phyloP scores from a whole-genome alignment of 1,284 basidiomycete species.

The Marasmius oreades region DNA sequence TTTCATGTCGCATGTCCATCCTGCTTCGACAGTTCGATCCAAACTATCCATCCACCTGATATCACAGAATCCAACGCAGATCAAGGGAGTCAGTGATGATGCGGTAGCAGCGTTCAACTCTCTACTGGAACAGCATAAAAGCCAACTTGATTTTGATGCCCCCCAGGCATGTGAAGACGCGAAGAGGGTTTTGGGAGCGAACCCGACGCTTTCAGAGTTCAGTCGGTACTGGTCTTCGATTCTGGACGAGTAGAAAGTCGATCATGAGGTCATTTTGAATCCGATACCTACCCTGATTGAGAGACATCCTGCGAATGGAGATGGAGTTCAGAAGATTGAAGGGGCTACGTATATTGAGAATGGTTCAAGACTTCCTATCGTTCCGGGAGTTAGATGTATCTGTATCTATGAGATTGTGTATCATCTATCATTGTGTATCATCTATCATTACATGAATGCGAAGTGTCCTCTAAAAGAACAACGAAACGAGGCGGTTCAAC shows the following conservation, averaged over 20 bases:
- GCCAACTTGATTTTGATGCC: neutral
- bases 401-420: too few species aligned
- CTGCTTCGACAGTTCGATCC: neutral
- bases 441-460: too few species aligned
- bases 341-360: neutral
- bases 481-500: too few species aligned
- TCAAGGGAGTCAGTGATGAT: neutral
- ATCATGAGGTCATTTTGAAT: neutral
- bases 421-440: too few species aligned
- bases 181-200: neutral
- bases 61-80: neutral
- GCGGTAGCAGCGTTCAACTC: neutral
- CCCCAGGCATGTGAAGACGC: neutral
- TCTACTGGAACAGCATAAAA: neutral
- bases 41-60: slow-evolving; percentile 1
- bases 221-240: neutral
- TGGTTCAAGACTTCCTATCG: neutral
- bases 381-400: neutral
- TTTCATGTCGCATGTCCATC: neutral
- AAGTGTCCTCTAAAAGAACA: too few species aligned
- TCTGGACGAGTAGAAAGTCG: neutral
- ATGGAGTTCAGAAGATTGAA: neutral
- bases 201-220: neutral
- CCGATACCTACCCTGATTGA: neutral
- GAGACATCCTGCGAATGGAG: neutral